phyloP scores from a whole-genome alignment of 2,329 filamentous ascomycete genomes.

The Fusarium napiforme region DNA sequence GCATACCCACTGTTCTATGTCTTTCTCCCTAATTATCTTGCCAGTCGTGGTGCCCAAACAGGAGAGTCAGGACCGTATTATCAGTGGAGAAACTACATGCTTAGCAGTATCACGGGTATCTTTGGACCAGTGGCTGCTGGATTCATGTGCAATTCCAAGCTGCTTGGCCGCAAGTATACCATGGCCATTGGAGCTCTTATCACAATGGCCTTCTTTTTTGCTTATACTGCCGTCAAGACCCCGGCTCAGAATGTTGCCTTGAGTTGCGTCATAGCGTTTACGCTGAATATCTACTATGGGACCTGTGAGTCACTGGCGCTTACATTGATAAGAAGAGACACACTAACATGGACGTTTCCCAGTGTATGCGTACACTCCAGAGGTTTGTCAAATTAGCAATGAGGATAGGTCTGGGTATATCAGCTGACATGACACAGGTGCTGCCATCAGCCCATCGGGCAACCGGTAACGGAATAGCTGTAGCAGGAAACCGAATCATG shows the following conservation, averaged over 20 bases:
- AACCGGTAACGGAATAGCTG: background rate
- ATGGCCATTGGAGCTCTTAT: background rate
- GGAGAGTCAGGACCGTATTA: background rate
- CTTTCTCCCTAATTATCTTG: background rate
- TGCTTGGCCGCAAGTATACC: background rate
- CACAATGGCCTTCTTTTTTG: background rate
- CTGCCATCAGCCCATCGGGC: background rate
- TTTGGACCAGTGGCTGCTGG: background rate
- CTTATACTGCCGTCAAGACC: background rate
- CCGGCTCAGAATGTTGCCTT: background rate
- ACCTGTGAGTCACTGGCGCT: background rate
- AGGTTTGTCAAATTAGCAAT: background rate
- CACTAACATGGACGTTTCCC: accelerated
- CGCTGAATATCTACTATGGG: background rate
- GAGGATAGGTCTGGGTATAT: accelerated
- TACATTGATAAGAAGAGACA: accelerated
- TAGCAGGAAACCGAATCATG: background rate
- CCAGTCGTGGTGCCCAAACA: background rate
- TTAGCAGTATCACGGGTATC: background rate
- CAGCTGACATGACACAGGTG: background rate
- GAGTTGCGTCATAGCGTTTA: background rate
- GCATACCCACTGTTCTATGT: background rate
- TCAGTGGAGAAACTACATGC: background rate
- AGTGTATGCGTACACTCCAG: background rate
- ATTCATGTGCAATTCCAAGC: background rate